Conservation (phyloP, 495 filamentous ascomycete species). For the Eremomyces bilateralis region DNA sequence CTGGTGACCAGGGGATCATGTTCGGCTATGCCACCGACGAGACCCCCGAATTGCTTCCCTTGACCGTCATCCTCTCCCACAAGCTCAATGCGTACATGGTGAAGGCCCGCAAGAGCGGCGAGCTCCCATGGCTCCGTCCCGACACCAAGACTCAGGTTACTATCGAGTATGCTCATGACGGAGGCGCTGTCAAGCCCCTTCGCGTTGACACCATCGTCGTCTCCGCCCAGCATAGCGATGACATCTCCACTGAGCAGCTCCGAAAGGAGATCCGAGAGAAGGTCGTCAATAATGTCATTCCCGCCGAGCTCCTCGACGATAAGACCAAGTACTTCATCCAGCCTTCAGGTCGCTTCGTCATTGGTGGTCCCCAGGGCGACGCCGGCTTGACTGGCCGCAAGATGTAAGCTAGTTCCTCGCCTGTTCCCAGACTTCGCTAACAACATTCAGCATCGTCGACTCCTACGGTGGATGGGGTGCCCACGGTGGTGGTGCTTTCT, state of each 20-base stretch:
- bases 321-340: constrained; percentile 91
- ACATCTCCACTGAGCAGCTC: constrained; percentile 79
- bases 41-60: constrained; percentile 87
- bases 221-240: constrained; percentile 76
- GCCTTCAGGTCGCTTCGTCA: constrained; percentile 96
- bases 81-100: constrained; percentile 90
- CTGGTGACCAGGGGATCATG: constrained; percentile 99
- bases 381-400: constrained; percentile 97
- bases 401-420: too few relatives aligned
- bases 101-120: constrained; percentile 63
- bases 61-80: constrained; percentile 84
- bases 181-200: constrained; percentile 75
- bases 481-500: constrained; percentile 99
- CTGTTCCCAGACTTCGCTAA: too few relatives aligned
- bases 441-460: constrained; percentile 98
- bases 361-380: constrained; percentile 96
- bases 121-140: constrained; percentile 81
- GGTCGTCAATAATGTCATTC: constrained; percentile 88
- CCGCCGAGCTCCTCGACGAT: constrained; percentile 76
- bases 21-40: constrained; percentile 99
- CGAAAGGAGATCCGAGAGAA: constrained; percentile 92
- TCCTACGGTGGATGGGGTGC: constrained; percentile 99
- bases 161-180: constrained; percentile 92
- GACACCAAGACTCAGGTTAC: constrained; percentile 99
- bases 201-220: constrained; percentile 94